phyloP scores from a whole-genome alignment of 2,329 filamentous ascomycete genomes.

The Fusarium nygamai region DNA sequence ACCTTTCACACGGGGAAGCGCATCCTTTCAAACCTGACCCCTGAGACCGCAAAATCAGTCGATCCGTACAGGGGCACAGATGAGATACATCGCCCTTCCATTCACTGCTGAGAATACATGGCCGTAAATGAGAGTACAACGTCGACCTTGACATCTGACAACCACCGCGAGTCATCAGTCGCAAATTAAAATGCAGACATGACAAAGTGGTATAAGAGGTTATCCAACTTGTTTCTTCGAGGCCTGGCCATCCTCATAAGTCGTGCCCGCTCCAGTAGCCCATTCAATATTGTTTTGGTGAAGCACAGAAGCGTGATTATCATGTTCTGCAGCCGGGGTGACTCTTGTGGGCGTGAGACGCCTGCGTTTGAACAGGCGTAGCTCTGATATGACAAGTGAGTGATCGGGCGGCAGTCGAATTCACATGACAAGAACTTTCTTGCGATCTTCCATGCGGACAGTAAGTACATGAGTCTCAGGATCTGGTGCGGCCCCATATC shows the following conservation, averaged over 20 bases:
- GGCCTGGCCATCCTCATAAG: neutral
- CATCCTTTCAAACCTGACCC: conserved; percentile 17
- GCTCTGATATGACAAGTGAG: neutral
- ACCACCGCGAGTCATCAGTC: neutral
- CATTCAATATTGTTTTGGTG: neutral
- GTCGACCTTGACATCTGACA: neutral
- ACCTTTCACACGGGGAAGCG: conserved; percentile 2
- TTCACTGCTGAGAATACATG: conserved; percentile 13
- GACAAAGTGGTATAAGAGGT: conserved; percentile 5
- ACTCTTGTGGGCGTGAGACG: conserved; percentile 6
- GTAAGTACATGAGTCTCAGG: conserved; percentile 7
- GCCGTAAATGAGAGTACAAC: conserved; percentile 6
- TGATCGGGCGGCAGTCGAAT: conserved; percentile 2
- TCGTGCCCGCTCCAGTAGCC: neutral
- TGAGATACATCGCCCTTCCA: neutral
- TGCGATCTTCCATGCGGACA: conserved; percentile 7
- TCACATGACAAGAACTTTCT: conserved; percentile 32
- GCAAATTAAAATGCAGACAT: conserved; percentile 5
- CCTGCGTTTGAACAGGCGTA: neutral
- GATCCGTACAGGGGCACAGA: conserved; percentile 7
- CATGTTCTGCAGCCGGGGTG: neutral
- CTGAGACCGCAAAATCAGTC: conserved; percentile 24
- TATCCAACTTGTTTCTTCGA: conserved; percentile 8
- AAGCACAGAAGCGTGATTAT: neutral
- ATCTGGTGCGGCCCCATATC: conserved; percentile 3